These are phyloP conservation scores for Fraxinus sp. DNA, from an alignment of 305 asterid species.

Conservation along the genomic window DNA sequence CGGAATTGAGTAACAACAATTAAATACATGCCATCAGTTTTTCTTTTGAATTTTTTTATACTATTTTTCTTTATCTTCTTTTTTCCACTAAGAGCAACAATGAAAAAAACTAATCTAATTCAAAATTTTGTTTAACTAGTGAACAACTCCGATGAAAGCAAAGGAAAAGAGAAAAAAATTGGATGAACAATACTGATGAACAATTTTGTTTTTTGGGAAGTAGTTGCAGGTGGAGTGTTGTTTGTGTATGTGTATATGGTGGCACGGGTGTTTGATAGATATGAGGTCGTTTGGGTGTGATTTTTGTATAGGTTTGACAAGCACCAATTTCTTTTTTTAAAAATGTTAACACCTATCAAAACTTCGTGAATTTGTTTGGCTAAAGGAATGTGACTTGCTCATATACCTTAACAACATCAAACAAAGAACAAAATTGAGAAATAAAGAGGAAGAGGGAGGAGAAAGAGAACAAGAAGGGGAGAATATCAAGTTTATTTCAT, in stretches of 20 bases:
- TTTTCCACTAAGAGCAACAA: background rate
- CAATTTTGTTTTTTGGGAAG: background rate
- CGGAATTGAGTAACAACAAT: background rate
- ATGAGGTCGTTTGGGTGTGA: background rate
- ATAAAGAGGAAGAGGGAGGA: background rate
- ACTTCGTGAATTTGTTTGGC: background rate
- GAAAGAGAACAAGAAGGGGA: background rate
- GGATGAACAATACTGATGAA: background rate
- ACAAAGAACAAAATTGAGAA: background rate
- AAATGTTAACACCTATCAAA: background rate
- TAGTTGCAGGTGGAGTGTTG: background rate
- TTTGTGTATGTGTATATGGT: background rate
- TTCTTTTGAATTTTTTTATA: background rate
- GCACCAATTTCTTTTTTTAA: background rate
- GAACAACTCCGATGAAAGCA: background rate
- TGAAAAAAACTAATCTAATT: background rate
- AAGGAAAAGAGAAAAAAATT: background rate
- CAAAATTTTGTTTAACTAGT: background rate
- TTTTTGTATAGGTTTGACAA: background rate
- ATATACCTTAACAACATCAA: background rate
- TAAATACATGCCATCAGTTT: background rate
- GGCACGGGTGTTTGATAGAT: background rate
- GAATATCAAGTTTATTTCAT: background rate
- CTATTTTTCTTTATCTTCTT: background rate
- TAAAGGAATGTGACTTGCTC: background rate